Evolutionary conservation across 768 basidiomycete genomes (phyloP).

Genomic region (Peribolospora baueri): DNA sequence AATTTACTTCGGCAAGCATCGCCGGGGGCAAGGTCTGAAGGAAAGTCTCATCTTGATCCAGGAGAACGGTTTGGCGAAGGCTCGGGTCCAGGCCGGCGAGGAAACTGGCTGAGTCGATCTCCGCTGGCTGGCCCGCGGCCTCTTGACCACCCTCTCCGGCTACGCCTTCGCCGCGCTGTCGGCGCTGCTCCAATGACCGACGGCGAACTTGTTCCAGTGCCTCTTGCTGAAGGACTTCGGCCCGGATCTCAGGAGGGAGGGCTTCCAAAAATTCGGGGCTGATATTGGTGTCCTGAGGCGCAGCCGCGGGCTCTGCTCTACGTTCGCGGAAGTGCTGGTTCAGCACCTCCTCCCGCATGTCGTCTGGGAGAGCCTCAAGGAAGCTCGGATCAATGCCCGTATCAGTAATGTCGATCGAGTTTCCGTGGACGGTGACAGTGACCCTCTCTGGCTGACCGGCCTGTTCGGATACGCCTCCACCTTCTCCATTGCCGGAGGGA

Average conservation of each 20-base stretch:
- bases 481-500: slow-evolving; percentile 2
- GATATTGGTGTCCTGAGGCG: slow-evolving; percentile 24
- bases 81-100: slow-evolving; percentile 75
- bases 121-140: slow-evolving; percentile 24
- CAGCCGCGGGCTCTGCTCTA: slow-evolving; percentile 33
- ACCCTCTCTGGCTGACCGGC: slow-evolving; percentile 27
- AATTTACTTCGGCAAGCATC: slow-evolving; percentile 51
- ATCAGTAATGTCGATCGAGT: slow-evolving; percentile 85
- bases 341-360: slow-evolving; percentile 93
- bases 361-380: slow-evolving; percentile 88
- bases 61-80: slow-evolving; percentile 65
- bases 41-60: slow-evolving; percentile 69
- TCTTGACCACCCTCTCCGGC: slow-evolving; percentile 10
- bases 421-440: slow-evolving; percentile 76
- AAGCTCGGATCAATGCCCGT: slow-evolving; percentile 97
- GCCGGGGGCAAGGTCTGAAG: slow-evolving; percentile 57
- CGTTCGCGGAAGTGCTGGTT: slow-evolving; percentile 92
- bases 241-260: slow-evolving; percentile 81
- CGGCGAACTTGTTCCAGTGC: slow-evolving; percentile 48
- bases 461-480: slow-evolving; percentile 9
- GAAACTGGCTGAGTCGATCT: slow-evolving; percentile 72
- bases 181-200: not conserved
- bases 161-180: not conserved
- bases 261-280: slow-evolving; percentile 89
- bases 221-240: slow-evolving; percentile 91